Base-by-base conservation (phyloP, 208 protist genomes). In the Tetramitus jugosus region DNA sequence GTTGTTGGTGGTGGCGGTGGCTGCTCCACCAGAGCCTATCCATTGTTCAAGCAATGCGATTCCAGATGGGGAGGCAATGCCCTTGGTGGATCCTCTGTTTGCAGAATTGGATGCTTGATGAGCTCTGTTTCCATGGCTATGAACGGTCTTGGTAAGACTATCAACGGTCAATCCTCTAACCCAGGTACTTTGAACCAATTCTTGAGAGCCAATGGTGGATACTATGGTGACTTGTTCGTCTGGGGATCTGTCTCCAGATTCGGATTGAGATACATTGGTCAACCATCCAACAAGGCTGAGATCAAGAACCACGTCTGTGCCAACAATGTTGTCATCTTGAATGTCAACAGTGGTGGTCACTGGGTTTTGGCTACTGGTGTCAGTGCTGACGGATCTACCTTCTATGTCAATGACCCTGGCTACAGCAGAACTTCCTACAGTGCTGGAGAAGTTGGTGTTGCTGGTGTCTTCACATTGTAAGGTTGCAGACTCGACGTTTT, bases 11-110 rank as follows among this genome's bases (percentile, higher is more conserved):
- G 35, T 68, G 35, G 35, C 10, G 17, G 26, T 39, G 26, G 42
- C 23, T 20, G 6, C 26, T 1, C 26, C 14, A 26, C 6, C 17
- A 3, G n/a, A 31, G 8, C 3, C 17, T 61, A 77, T 40, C 72
- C 72, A 68, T n/a, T 79, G 2, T 79, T 60, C 61, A 79, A 79
- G 20, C 76, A 79, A 53, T 79, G 76, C 37, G 76, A 79, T 79
- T 1, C 6, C 7, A 42, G 62, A 53, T 79, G 76, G 76, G 76
- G 76, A 3, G 43, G 8, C 20, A n/a, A 77, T 43, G 23, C 13
- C 43, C 45, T 77, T 56, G 68, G 68, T 52, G 17, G 1, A 53
- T 13, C 13, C 7, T 75, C 46, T 0, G 35, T 79, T 42, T 79
- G 76, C 35, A 40, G 76, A 53, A 33, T 65, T 79, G 76, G 76